phyloP scores from a whole-genome alignment of 805 yeast genomes.

The Saccharomycopsis fermentans region DNA sequence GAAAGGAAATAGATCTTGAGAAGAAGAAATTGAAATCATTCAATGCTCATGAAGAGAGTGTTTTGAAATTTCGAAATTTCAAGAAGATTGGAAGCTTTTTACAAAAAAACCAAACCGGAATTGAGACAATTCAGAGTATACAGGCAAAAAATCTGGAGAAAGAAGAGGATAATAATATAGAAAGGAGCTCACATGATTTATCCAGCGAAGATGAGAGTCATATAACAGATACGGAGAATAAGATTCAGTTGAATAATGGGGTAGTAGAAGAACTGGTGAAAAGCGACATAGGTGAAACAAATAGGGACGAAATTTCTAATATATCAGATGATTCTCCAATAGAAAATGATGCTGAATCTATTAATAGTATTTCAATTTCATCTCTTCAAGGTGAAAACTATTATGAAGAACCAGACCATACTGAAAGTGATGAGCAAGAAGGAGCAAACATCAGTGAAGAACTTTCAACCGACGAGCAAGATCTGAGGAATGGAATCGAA shows the following conservation, averaged over 20 bases:
- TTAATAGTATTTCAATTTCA: not conserved
- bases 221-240: not conserved
- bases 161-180: not conserved
- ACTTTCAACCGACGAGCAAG: not conserved
- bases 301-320: not conserved
- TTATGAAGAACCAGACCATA: not conserved
- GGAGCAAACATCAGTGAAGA: not conserved
- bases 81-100: slow-evolving; percentile 8
- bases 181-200: not conserved
- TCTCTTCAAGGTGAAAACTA: not conserved
- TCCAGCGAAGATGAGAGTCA: not conserved
- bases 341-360: not conserved
- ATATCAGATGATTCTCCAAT: not conserved
- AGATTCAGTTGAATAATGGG: not conserved
- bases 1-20: slow-evolving; percentile 28
- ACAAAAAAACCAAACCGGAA: not conserved
- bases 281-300: not conserved
- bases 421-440: slow-evolving; percentile 3
- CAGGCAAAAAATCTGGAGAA: not conserved
- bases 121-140: not conserved
- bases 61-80: slow-evolving; percentile 4
- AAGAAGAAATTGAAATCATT: slow-evolving; percentile 20
- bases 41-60: slow-evolving; percentile 13
- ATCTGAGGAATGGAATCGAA: not conserved
- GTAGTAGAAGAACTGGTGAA: not conserved